Evolutionary conservation across 2,329 filamentous ascomycete genomes (phyloP).

Genomic region (Cladosporium sp.): DNA sequence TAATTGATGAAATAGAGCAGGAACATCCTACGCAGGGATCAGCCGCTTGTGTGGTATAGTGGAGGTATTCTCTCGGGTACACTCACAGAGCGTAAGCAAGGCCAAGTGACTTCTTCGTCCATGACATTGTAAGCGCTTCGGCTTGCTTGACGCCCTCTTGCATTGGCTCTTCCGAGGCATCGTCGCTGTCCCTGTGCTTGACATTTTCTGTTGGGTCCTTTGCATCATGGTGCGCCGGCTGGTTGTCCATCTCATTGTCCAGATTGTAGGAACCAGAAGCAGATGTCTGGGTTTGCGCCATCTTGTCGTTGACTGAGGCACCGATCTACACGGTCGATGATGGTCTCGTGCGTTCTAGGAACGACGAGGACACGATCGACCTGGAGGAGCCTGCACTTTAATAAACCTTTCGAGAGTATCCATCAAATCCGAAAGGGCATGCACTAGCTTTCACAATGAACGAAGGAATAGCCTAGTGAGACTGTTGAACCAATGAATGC

Average conservation of each 20-base stretch:
- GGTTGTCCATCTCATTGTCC: neutral
- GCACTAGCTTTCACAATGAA: neutral
- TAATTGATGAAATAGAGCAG: slow-evolving; percentile 45
- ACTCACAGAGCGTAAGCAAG: slow-evolving; percentile 34
- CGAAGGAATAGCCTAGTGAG: slow-evolving; percentile 1
- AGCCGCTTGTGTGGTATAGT: neutral
- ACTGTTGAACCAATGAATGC: neutral
- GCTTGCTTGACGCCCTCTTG: slow-evolving; percentile 33
- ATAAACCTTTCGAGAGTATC: neutral
- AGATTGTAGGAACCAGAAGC: neutral
- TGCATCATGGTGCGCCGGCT: neutral
- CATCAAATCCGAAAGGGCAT: neutral
- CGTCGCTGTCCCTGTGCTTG: neutral
- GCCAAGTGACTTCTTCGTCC: slow-evolving; percentile 34
- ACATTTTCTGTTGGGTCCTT: neutral
- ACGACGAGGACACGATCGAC: neutral
- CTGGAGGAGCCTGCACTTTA: neutral
- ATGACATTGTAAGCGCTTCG: slow-evolving; percentile 36
- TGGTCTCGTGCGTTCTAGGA: neutral
- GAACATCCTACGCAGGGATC: slow-evolving; percentile 33
- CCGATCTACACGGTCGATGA: neutral
- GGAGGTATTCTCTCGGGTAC: neutral
- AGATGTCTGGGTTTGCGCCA: neutral
- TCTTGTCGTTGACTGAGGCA: neutral
- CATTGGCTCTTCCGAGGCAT: neutral